Conservation (phyloP, 352 stramenopile genomes). For the Pythium apleroticum region DNA sequence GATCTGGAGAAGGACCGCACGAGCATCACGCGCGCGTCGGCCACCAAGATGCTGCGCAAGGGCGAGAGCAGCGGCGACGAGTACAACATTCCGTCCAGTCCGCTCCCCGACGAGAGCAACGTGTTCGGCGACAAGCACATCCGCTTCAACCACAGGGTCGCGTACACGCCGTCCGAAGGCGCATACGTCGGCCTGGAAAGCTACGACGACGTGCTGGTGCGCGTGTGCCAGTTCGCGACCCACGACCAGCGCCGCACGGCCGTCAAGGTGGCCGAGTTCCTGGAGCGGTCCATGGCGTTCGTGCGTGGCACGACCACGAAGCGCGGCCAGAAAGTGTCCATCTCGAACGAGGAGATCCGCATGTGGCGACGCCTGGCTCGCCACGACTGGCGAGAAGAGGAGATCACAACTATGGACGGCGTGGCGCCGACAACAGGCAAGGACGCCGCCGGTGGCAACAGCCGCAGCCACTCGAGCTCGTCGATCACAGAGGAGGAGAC, state of each 20-base stretch:
- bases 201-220: constrained; percentile 77
- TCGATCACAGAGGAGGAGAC: constrained; percentile 45
- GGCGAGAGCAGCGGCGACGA: constrained; percentile 15
- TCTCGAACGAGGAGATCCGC: constrained; percentile 81
- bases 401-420: constrained; percentile 36
- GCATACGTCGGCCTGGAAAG: constrained; percentile 59
- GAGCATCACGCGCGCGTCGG: constrained; percentile 28
- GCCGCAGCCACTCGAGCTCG: constrained; percentile 50
- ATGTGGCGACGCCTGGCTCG: constrained; percentile 73
- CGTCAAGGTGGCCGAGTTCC: constrained; percentile 75
- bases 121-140: constrained; percentile 50
- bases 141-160: constrained; percentile 37
- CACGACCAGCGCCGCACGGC: constrained; percentile 72
- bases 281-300: constrained; percentile 73
- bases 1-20: constrained; percentile 33
- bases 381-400: constrained; percentile 66
- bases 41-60: constrained; percentile 19
- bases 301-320: constrained; percentile 65
- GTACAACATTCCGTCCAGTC: constrained; percentile 33
- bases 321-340: constrained; percentile 67
- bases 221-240: constrained; percentile 60
- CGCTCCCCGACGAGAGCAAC: constrained; percentile 44
- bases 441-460: constrained; percentile 5
- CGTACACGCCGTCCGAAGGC: constrained; percentile 34
- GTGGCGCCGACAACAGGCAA: constrained; percentile 24